Base-by-base conservation (phyloP, 768 basidiomycete genomes). In the Termitomyces sp. region DNA sequence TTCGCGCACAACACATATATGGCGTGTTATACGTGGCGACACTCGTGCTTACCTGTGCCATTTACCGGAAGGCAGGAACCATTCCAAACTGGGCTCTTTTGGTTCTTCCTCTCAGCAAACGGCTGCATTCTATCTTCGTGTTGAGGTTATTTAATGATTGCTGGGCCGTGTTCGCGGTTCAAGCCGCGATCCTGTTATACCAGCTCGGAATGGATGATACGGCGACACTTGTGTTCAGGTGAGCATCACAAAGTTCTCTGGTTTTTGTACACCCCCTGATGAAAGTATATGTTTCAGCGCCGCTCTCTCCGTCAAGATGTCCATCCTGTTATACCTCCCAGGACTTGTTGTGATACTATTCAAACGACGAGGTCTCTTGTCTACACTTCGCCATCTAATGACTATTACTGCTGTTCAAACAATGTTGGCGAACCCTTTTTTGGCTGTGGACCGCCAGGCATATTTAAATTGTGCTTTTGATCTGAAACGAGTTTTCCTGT, bases 301-400 rank as follows among this genome's bases (percentile, higher is more conserved):
- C 6, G 95, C 95, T 2, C 74, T 98, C 8, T 95, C 94, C 0
- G 82, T 97, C 56, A 99, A 99, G 71, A 98, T 99, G 97, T 95
- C 90, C 22, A 83, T 89, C 44, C 72, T 98, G 32, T 78, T 99
- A 9, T 97, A 94, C 73, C 76, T 97, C 2, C 97, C 97, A 5
- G 95, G 91, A 3, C 78, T 97, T 8, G 74, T 95, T 24, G 86
- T 97, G 16, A 75, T 98, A 57, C 72, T 91, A 20, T 89, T 93
- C 77, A 90, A 89, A 69, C 83, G 84, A 32, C 75, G 76, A 53
- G 93, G 93, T 22, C 66, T 89, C 8, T 39, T 80, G 4, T 68
- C 67, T 2, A 85, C 85, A 0, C 57, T 82, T 26, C 76, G 80
- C 2, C 82, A 87, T 63, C 36, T 87, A 12, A 56, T 82, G 18